Conservation (phyloP, 140 eudicot species). For the Ambrosia hybrid region DNA sequence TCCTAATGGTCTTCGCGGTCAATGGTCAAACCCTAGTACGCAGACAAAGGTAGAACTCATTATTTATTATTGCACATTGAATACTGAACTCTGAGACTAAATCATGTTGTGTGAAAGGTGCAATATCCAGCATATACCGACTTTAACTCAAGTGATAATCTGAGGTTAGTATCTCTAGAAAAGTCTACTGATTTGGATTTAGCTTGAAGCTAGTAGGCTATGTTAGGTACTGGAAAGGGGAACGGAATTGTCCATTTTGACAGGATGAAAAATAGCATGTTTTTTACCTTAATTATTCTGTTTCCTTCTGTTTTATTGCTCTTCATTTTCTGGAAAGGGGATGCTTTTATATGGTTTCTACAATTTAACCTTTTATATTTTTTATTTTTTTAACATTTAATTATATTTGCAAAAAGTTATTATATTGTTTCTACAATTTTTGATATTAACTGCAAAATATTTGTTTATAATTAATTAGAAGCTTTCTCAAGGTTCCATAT, state of each 20-base stretch:
- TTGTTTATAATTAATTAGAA: not conserved
- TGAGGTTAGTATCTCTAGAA: constrained; percentile 46
- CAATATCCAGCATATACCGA: constrained; percentile 71
- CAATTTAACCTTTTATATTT: no score
- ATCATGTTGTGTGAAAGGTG: constrained; percentile 49
- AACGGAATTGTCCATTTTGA: no score
- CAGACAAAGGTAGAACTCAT: constrained; percentile 61
- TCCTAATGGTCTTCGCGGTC: constrained; percentile 79
- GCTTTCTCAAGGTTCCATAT: not conserved
- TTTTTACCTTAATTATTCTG: no score
- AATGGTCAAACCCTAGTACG: constrained; percentile 72
- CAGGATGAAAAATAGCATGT: no score
- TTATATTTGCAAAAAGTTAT: not conserved
- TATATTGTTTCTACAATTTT: not conserved
- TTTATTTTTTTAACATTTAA: no score
- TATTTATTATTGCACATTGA: constrained; percentile 17
- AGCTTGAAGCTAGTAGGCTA: constrained; percentile 10
- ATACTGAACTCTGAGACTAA: constrained; percentile 17
- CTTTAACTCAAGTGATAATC: constrained; percentile 48
- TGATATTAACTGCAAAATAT: not conserved
- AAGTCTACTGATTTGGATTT: not conserved
- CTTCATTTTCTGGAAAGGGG: no score
- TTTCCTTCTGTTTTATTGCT: no score
- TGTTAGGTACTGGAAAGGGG: not conserved
- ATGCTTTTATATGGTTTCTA: no score